Conservation (phyloP, 371 early-diverging fungal species). For the Gilbertella persicaria region DNA sequence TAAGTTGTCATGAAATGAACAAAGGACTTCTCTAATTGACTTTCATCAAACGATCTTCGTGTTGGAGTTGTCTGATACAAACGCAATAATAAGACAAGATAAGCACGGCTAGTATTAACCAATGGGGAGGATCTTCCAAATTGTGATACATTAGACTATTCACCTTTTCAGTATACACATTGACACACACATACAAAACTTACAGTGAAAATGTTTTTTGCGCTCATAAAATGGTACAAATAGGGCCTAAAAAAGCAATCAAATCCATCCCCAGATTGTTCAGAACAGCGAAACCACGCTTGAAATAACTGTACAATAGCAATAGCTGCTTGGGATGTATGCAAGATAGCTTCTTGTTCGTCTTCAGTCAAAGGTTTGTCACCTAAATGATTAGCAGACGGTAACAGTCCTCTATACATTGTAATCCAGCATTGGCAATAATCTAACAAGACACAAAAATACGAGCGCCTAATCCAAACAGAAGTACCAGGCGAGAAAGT, state of each 20-base stretch:
- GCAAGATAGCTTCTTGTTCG: slow-evolving; percentile 20
- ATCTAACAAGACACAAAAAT: slow-evolving; percentile 33
- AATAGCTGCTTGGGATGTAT: slow-evolving; percentile 34
- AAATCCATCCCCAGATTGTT: slow-evolving; percentile 26
- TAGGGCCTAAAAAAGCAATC: slow-evolving; percentile 49
- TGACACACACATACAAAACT: not conserved
- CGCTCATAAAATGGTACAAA: slow-evolving; percentile 39
- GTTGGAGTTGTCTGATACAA: slow-evolving; percentile 40
- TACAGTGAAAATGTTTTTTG: slow-evolving; percentile 33
- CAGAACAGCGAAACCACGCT: slow-evolving; percentile 25
- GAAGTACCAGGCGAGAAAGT: slow-evolving; percentile 5
- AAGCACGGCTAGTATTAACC: slow-evolving; percentile 22
- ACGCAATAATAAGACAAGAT: slow-evolving; percentile 20
- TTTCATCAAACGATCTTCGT: slow-evolving; percentile 31
- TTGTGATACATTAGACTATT: slow-evolving; percentile 23
- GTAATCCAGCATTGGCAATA: slow-evolving; percentile 37
- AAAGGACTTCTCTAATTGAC: slow-evolving; percentile 30
- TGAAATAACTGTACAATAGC: slow-evolving; percentile 31
- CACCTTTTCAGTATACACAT: not conserved
- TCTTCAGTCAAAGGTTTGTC: slow-evolving; percentile 2
- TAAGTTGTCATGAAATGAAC: slow-evolving; percentile 13
- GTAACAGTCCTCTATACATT: slow-evolving; percentile 20
- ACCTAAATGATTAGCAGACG: slow-evolving; percentile 2
- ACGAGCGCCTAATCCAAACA: slow-evolving; percentile 24
- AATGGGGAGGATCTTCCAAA: slow-evolving; percentile 21